phyloP scores from a whole-genome alignment of 495 filamentous ascomycete genomes.

The Extremus antarcticus region DNA sequence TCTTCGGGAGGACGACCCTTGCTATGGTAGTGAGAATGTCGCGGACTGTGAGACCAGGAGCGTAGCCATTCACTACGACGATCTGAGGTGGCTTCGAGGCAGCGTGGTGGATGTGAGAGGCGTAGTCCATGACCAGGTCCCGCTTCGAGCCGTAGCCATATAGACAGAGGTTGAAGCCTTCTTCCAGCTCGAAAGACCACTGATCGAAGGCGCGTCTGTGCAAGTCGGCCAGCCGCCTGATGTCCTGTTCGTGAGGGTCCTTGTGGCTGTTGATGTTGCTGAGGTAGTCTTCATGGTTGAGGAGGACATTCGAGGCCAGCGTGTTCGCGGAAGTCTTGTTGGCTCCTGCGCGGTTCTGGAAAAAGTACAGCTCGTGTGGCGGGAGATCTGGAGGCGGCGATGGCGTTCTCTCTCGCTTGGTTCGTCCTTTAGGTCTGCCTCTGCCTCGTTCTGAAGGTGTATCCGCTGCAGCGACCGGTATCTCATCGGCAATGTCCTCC shows the following conservation, averaged over 20 bases:
- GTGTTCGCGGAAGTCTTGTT: constrained; percentile 80
- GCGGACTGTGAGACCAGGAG: constrained; percentile 60
- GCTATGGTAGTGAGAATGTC: constrained; percentile 68
- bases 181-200: constrained; percentile 82
- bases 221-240: constrained; percentile 57
- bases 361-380: constrained; percentile 85
- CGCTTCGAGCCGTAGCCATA: constrained; percentile 91
- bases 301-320: constrained; percentile 56
- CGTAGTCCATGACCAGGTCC: constrained; percentile 63
- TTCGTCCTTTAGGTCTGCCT: constrained; percentile 40
- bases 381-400: constrained; percentile 72
- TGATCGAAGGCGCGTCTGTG: constrained; percentile 77
- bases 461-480: constrained; percentile 20
- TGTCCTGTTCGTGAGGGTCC: constrained; percentile 63
- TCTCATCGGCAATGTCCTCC: too few species aligned
- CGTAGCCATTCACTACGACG: constrained; percentile 82
- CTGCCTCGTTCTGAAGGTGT: constrained; percentile 43
- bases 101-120: constrained; percentile 51
- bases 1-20: constrained; percentile 50
- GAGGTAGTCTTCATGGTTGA: constrained; percentile 89
- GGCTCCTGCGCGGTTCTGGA: constrained; percentile 72
- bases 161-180: constrained; percentile 82
- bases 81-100: constrained; percentile 42
- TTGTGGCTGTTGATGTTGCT: constrained; percentile 51
- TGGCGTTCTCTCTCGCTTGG: constrained; percentile 48